Evolutionary conservation across 495 filamentous ascomycete species (phyloP), one percentile per base, ranked within the genome.

Genomic region (Friedmanniomyces simplex): DNA sequence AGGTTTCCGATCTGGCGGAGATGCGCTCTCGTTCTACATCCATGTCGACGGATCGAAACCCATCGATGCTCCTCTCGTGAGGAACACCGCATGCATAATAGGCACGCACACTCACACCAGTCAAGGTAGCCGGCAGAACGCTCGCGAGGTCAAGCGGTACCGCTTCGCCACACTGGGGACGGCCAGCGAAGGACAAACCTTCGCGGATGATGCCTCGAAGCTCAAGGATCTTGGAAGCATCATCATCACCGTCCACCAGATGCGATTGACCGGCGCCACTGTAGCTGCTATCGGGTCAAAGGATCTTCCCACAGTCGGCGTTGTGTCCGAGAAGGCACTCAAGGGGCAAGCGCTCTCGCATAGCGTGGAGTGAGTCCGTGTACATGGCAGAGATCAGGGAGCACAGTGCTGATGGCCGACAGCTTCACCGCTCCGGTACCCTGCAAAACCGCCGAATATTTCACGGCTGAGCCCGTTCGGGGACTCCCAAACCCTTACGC

Each of bases 341-440:
- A 62, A 62, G 30, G 59, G 59, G 20, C 46, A 54, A 26, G 13
- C 54, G 20, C 11, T 62, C 2, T 52, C 54, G 20, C 59, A 62
- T 37, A 49, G 28, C 21, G 48, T 56, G 1, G 42, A 46, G 59
- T 62, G 43, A 34, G 53, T 16, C 5, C 13, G 10, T 16, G 16
- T 8, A 43, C 13, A 20, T 20, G 39, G 14, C 39, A 5, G 14
- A 43, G 39, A n/a, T 36, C 22, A 25, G 22, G 6, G 26, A 21
- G 18, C 28, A 3, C 10, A 32, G 28, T 10, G 28, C 28, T 32
- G 28, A 32, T 32, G 28, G 28, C 28, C 28, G 28, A 32, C 28
- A 32, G 28, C 28, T 32, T 32, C 28, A 32, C 28, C 10, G 28
- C 28, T 4, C 28, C 28, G 4, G 28, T 10, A 32, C 4, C 28